Conservation (phyloP, 768 basidiomycete species). For the Phaeolepiota aurea region DNA sequence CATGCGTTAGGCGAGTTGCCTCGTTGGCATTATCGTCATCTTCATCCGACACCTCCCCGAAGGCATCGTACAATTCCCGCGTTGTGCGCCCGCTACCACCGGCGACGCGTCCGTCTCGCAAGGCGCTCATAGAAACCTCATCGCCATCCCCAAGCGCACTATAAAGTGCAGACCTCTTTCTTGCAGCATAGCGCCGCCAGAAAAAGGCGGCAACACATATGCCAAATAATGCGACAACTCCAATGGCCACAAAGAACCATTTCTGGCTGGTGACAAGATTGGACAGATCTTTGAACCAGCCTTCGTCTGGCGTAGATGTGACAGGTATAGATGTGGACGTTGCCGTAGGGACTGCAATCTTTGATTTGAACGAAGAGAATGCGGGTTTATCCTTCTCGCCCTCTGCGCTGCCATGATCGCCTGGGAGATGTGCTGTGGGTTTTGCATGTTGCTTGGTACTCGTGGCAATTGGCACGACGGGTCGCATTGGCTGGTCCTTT, state of each 20-base stretch:
- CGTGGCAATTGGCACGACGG: slow-evolving; percentile 23
- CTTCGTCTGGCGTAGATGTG: slow-evolving; percentile 63
- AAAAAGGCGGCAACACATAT: slow-evolving; percentile 68
- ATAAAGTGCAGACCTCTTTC: slow-evolving; percentile 40
- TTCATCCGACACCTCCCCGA: slow-evolving; percentile 83
- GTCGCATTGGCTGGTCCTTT: slow-evolving; percentile 25
- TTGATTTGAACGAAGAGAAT: slow-evolving; percentile 31
- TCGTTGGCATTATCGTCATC: slow-evolving; percentile 75
- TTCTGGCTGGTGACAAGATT: slow-evolving; percentile 66
- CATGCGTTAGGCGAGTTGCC: slow-evolving; percentile 36
- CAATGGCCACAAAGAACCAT: slow-evolving; percentile 88
- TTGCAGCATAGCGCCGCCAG: slow-evolving; percentile 53
- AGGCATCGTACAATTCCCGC: slow-evolving; percentile 93
- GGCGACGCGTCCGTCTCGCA: slow-evolving; percentile 32
- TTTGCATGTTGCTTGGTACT: slow-evolving; percentile 64
- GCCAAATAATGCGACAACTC: slow-evolving; percentile 70
- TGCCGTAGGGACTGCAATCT: slow-evolving; percentile 11
- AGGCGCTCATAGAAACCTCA: slow-evolving; percentile 69
- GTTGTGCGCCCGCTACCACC: slow-evolving; percentile 43
- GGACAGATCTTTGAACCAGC: slow-evolving; percentile 78
- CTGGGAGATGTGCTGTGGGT: slow-evolving; percentile 82
- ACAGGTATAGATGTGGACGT: slow-evolving; percentile 18
- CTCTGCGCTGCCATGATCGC: slow-evolving; percentile 70
- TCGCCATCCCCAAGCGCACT: slow-evolving; percentile 52
- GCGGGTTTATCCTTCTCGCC: slow-evolving; percentile 79